These are phyloP conservation scores for Paraphaeosphaeria minitans DNA, from an alignment of 2,329 filamentous ascomycete genomes.

Conservation along the genomic window DNA sequence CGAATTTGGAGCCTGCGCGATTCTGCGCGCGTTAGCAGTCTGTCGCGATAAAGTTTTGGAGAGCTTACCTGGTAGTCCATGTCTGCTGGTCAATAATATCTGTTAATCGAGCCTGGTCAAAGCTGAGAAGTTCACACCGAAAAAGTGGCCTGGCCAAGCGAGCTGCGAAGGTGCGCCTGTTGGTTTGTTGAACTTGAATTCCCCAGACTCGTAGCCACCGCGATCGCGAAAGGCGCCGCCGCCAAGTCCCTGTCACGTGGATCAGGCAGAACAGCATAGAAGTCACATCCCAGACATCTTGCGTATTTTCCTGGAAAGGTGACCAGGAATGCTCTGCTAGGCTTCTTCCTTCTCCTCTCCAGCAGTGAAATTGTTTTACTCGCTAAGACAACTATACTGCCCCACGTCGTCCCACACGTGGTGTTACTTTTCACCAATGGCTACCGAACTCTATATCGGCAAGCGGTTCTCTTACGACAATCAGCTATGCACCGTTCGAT, in stretches of 20 bases:
- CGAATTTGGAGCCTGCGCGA: conserved; percentile 95
- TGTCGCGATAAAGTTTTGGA: conserved; percentile 1
- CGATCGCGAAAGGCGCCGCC: not conserved
- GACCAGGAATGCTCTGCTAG: not conserved
- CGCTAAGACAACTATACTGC: not conserved
- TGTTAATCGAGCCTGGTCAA: conserved; percentile 2
- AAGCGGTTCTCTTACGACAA: conserved; percentile 81
- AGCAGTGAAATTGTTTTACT: not conserved
- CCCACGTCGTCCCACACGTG: conserved; percentile 5
- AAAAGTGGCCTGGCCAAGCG: not conserved
- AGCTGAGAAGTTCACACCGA: not conserved
- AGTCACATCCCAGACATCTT: not conserved
- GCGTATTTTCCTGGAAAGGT: not conserved
- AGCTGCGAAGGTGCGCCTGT: not conserved
- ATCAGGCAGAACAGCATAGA: conserved; percentile 7
- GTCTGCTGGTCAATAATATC: conserved; percentile 2
- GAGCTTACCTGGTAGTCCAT: conserved; percentile 59
- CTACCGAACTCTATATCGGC: conserved; percentile 58
- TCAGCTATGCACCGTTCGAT: conserved; percentile 82
- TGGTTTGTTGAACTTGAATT: conserved; percentile 2
- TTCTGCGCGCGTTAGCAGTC: conserved; percentile 62
- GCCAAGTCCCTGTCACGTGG: conserved; percentile 1
- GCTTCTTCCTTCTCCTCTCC: not conserved
- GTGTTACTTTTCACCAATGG: conserved; percentile 28
- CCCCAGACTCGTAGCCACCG: not conserved